Conservation (phyloP, 2,329 filamentous ascomycete species). For the Ilyonectria destructans region DNA sequence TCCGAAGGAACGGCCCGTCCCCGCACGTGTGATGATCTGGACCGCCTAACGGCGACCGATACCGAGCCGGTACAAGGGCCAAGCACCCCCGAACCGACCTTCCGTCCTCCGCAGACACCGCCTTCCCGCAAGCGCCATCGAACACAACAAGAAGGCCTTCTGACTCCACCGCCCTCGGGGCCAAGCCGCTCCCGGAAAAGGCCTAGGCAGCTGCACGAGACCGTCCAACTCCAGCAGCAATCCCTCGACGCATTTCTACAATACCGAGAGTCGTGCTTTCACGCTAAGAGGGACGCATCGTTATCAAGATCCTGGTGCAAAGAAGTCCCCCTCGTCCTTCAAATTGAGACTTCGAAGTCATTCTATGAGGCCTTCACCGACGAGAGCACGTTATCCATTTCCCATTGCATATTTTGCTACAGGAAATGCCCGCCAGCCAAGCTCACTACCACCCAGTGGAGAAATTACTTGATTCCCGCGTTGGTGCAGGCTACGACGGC, state of each 20-base stretch:
- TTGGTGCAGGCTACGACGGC: constrained; percentile 17
- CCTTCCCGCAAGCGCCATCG: not conserved
- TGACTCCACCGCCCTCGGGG: constrained; percentile 19
- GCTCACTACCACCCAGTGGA: constrained; percentile 22
- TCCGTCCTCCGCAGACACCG: too few species aligned
- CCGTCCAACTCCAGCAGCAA: constrained; percentile 12
- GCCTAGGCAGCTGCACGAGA: constrained; percentile 5
- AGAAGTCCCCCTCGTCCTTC: constrained; percentile 19
- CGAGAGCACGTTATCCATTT: constrained; percentile 26
- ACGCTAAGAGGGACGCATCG: constrained; percentile 21
- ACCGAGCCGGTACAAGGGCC: not conserved
- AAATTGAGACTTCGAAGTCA: constrained; percentile 20
- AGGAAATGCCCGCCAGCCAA: constrained; percentile 18
- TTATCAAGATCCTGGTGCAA: constrained; percentile 33
- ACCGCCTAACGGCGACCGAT: not conserved
- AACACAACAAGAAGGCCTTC: constrained; percentile 17
- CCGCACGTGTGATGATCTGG: too few species aligned
- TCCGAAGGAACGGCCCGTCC: too few species aligned
- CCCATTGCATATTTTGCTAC: constrained; percentile 29
- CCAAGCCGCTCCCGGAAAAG: constrained; percentile 15
- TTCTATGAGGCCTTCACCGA: constrained; percentile 22
- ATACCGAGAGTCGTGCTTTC: constrained; percentile 24
- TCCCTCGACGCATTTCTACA: constrained; percentile 22
- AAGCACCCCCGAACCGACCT: not conserved
- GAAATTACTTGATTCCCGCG: constrained; percentile 9